Base-by-base conservation (phyloP, 2,329 filamentous ascomycete species). In the Chaetomium globosum region DNA sequence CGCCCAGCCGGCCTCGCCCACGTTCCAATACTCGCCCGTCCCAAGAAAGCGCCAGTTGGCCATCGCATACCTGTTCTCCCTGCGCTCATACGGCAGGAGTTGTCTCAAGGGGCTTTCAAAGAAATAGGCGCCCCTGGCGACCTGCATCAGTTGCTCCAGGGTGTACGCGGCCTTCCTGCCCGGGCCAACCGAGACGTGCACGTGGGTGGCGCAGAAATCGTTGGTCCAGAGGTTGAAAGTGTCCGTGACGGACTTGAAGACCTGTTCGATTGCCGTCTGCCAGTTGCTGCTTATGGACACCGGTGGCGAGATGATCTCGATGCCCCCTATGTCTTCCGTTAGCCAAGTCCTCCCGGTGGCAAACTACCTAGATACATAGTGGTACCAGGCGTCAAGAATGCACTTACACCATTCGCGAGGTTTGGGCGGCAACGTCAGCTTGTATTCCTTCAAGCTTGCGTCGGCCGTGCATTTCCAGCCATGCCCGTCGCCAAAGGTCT, bases 271-370 rank as follows among this genome's bases (percentile, higher is more conserved):
- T 2, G 23, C 23, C 10, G 23, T 7, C 16, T 28, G 51, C 51
- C 51, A 53, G 26, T 53, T 12, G 51, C 26, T 53, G 26, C 28
- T 3, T 13, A 23, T 13, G 13, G 51, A 23, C 23, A 53, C 8
- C 12, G 51, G 23, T 4, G 51, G 51, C 7, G 51, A 53, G 51
- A 53, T 31, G 51, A 53, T 53, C 28, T 53, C 51, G 26, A 28
- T 28, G 8, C 51, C 51, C 51, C 51, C 51, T 53, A 23, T 19
- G 26, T 16, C 51, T 16, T 1, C 28, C 13, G 19, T 53, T 26
- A 53, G 51, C 28, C 39, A 43, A n/a, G 1, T 19, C 9, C n/a
- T 48, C 46, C n/a, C 21, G 46, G n/a, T 21, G 3, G 46, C 46
- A 48, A 48, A n/a, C 3, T 48, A n/a, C n/a, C n/a, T 23, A 48